These are phyloP conservation scores for Flaveria bidentis DNA, from an alignment of 129 eudicot genomes.

Conservation along the genomic window DNA sequence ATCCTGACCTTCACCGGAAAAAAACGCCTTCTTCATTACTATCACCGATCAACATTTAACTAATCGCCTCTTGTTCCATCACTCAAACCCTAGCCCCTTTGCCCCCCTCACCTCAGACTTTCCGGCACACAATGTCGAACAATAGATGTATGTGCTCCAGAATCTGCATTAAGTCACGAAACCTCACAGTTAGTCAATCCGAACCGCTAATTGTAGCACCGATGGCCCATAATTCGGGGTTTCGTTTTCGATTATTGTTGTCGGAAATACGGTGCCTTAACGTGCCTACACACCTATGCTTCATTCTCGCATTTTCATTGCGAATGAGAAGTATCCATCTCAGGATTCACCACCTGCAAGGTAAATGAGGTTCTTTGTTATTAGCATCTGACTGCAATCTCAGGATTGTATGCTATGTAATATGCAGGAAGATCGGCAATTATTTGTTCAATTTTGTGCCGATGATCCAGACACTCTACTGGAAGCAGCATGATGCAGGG, in stretches of 20 bases:
- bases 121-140: no score
- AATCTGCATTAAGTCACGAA: no score
- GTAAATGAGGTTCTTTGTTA: conserved; percentile 26
- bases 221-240: conserved; percentile 90
- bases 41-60: no score
- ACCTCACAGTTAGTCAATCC: no score
- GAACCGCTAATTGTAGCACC: conserved; percentile 27
- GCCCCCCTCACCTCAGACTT: no score
- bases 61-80: no score
- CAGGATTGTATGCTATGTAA: not conserved
- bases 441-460: conserved; percentile 95
- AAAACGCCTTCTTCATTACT: no score
- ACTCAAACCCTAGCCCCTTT: no score
- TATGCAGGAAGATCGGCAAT: conserved; percentile 56
- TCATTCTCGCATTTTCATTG: conserved; percentile 62
- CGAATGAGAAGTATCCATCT: conserved; percentile 18
- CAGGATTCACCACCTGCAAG: conserved; percentile 73
- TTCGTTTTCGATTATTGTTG: conserved; percentile 87
- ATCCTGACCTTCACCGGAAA: no score
- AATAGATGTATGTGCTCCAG: no score
- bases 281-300: conserved; percentile 95
- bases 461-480: conserved; percentile 82
- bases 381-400: not conserved
- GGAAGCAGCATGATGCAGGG: conserved; percentile 57
- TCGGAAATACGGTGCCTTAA: conserved; percentile 82